Base-by-base conservation (phyloP, 108 stramenopile species). In the Nitzschia sp. region DNA sequence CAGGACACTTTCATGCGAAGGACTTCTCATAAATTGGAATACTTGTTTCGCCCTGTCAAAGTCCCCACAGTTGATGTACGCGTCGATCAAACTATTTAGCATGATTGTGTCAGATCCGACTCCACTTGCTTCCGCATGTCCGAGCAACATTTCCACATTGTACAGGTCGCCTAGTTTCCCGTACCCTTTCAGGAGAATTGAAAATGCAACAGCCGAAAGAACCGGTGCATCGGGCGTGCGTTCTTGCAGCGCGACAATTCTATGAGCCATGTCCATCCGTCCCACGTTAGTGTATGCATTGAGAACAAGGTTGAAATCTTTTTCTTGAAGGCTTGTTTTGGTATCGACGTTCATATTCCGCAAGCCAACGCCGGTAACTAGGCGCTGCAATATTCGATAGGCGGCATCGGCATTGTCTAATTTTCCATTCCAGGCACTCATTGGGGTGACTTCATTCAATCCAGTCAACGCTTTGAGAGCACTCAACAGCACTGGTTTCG, bases 181-280 rank as follows among this genome's bases (percentile, higher is more conserved):
- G 53, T 94, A 88, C 18, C 89, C 89, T 57, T 87, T 87, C 25
- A 94, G 45, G 34, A 94, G 56, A 38, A 94, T 94, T 2, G 92
- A 93, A 66, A 87, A 93, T 0, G 84, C 75, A 6, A 88, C 85
- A 1, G 85, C 71, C 19, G 92, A 90, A 13, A 90, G 66, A 15
- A 85, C 75, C 9, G 89, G 89, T 53, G 87, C 84, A 60, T 73
- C 59, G 24, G 67, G 46, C 5, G 86, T 86, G 19, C 87, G 76
- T 48, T 83, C 79, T 66, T 93, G 92, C 11, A 93, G 64, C 6
- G 85, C 85, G 33, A 93, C 73, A 49, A 93, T 74, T 9, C 81
- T 74, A 73, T 88, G 92, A 6, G 89, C 87, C 42, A 86, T 73
- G 45, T 85, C 75, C 85, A 93, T 87, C 30, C 60, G 32, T 33